phyloP scores from a whole-genome alignment of 805 yeast species.

The Pichia ethanolica region DNA sequence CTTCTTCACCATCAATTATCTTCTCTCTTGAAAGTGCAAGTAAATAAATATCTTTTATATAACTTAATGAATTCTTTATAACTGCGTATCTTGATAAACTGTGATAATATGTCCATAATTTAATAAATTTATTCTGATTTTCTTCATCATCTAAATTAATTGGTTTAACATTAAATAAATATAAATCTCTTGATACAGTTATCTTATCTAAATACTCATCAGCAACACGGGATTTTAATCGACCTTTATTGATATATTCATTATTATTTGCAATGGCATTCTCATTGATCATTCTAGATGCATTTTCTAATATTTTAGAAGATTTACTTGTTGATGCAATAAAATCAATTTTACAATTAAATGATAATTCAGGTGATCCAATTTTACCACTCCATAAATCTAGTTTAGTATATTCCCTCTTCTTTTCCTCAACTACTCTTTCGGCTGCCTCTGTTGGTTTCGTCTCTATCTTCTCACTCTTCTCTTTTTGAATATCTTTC shows the following conservation, averaged over 20 bases:
- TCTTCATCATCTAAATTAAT: conserved; percentile 11
- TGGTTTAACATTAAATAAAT: conserved; percentile 37
- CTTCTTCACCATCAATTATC: conserved; percentile 11
- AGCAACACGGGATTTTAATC: conserved; percentile 49
- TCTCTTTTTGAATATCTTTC: neutral
- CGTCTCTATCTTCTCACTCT: neutral
- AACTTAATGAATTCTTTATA: conserved; percentile 38
- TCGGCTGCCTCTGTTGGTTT: neutral
- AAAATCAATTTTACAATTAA: conserved; percentile 2
- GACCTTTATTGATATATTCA: conserved; percentile 48
- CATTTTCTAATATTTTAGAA: neutral
- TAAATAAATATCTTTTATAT: conserved; percentile 59
- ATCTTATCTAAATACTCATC: conserved; percentile 47
- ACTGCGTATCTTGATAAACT: conserved; percentile 51
- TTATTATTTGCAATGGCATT: conserved; percentile 9
- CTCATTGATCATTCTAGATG: neutral
- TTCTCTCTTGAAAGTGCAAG: conserved; percentile 25
- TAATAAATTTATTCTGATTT: conserved; percentile 16
- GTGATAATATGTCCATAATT: conserved; percentile 40
- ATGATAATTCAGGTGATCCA: neutral
- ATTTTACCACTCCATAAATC: conserved; percentile 3
- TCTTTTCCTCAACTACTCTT: neutral
- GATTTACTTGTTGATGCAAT: conserved; percentile 3
- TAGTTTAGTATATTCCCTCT: neutral
- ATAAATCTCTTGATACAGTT: conserved; percentile 43